These are phyloP conservation scores for Naematelia aurantialba DNA, from an alignment of 768 basidiomycete genomes.

Conservation along the genomic window DNA sequence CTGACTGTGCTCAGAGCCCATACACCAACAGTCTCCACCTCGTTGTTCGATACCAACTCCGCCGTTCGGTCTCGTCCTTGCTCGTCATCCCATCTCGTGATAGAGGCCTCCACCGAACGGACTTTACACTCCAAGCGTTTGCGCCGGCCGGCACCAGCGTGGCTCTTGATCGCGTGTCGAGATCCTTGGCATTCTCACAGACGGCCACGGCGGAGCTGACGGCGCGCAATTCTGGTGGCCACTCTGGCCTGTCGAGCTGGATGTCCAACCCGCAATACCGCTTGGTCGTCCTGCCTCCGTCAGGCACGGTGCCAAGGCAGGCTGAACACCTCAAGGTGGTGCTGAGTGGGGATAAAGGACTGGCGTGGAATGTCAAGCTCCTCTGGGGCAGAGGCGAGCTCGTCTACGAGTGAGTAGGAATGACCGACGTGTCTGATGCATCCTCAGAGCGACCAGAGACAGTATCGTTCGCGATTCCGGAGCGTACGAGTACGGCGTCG, in stretches of 20 bases:
- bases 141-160: constrained; percentile 13
- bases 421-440: not conserved
- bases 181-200: constrained; percentile 22
- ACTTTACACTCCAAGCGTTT: constrained; percentile 38
- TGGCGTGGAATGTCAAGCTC: constrained; percentile 68
- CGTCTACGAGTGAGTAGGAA: constrained; percentile 67
- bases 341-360: constrained; percentile 60
- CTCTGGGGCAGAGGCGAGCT: constrained; percentile 74
- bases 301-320: constrained; percentile 4
- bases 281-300: constrained; percentile 53
- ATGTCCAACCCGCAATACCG: constrained; percentile 85
- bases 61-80: constrained; percentile 1
- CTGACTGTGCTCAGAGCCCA: constrained; percentile 33
- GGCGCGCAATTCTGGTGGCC: constrained; percentile 75
- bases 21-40: constrained; percentile 56
- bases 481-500: constrained; percentile 74
- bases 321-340: constrained; percentile 53
- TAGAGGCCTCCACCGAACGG: constrained; percentile 38
- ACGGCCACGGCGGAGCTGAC: constrained; percentile 61
- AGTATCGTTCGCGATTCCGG: constrained; percentile 73
- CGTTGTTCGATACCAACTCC: constrained; percentile 46
- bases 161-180: constrained; percentile 26
- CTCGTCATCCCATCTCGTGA: constrained; percentile 35
- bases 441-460: constrained; percentile 34
- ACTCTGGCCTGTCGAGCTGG: constrained; percentile 71